Evolutionary conservation across 2,329 filamentous ascomycete species (phyloP).

Genomic region (Penicillium sclerotigenum): DNA sequence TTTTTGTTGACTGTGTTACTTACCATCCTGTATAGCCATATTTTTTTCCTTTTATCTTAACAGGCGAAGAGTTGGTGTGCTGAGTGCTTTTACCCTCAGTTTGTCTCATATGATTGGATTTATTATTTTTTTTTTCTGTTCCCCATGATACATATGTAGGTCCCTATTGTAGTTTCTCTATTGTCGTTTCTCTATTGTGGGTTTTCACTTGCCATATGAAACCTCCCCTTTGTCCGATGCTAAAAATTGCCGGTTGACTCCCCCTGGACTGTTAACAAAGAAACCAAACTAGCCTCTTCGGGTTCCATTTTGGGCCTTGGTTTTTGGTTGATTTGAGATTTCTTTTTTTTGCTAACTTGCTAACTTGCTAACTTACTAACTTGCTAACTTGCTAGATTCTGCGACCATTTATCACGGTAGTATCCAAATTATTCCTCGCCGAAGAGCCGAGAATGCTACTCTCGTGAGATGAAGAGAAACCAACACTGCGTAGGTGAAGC

Average conservation of each 20-base stretch:
- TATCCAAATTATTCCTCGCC: not conserved
- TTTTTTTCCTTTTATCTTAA: constrained; percentile 29
- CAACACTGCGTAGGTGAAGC: not conserved
- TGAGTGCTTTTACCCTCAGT: constrained; percentile 22
- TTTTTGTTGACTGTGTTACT: constrained; percentile 36
- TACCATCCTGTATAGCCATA: constrained; percentile 41
- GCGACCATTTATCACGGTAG: not conserved
- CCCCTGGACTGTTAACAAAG: not conserved
- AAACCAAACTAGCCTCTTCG: not conserved
- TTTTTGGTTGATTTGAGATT: no score
- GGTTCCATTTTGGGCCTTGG: not conserved
- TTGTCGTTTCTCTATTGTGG: not conserved
- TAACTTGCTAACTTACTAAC: not conserved
- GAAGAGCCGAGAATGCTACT: not conserved
- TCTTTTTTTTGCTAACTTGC: no score
- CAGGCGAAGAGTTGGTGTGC: constrained; percentile 39
- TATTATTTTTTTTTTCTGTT: constrained; percentile 7
- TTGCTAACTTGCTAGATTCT: not conserved
- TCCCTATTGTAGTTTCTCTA: not conserved
- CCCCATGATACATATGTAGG: not conserved
- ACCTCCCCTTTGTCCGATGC: not conserved
- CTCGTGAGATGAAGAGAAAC: not conserved
- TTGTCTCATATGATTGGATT: constrained; percentile 25
- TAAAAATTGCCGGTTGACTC: not conserved
- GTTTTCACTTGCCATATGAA: no score